These are phyloP conservation scores for Aspergillus saccharolyticus DNA, from an alignment of 495 filamentous ascomycete genomes.

Conservation along the genomic window DNA sequence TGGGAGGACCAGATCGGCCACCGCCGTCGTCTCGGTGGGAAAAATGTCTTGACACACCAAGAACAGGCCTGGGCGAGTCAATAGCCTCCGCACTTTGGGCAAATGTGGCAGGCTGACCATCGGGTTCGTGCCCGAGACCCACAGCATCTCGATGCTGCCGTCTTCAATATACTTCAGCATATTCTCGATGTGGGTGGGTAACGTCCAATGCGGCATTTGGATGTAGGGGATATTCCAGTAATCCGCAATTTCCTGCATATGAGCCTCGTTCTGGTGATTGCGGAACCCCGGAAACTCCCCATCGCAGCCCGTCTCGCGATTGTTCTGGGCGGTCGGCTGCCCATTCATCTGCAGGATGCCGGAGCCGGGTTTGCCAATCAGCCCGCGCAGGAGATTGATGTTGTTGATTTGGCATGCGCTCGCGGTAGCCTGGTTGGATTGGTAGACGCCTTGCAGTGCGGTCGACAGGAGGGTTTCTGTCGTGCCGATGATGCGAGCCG, in stretches of 20 bases:
- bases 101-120: constrained; percentile 10
- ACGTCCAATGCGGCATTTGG: constrained; percentile 5
- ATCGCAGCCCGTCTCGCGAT: constrained; percentile 6
- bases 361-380: constrained; percentile 3
- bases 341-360: constrained; percentile 9
- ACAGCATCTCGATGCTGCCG: constrained; percentile 7
- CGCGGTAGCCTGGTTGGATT: constrained; percentile 8
- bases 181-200: constrained; percentile 5
- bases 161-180: constrained; percentile 5
- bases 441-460: constrained; percentile 8
- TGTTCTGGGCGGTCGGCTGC: constrained; percentile 9
- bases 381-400: constrained; percentile 6
- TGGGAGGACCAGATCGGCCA: constrained; percentile 17
- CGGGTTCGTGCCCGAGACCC: constrained; percentile 6
- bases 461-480: constrained; percentile 6
- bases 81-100: neutral
- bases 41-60: constrained; percentile 5
- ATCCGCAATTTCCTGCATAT: constrained; percentile 6
- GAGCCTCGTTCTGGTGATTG: constrained; percentile 5
- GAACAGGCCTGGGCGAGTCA: constrained; percentile 2
- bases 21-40: constrained; percentile 3
- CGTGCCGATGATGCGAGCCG: neutral
- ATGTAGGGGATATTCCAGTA: constrained; percentile 6
- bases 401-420: constrained; percentile 9
- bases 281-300: constrained; percentile 8